Evolutionary conservation across 208 protist species (phyloP).

Genomic region (Leishmania tarentolae): DNA sequence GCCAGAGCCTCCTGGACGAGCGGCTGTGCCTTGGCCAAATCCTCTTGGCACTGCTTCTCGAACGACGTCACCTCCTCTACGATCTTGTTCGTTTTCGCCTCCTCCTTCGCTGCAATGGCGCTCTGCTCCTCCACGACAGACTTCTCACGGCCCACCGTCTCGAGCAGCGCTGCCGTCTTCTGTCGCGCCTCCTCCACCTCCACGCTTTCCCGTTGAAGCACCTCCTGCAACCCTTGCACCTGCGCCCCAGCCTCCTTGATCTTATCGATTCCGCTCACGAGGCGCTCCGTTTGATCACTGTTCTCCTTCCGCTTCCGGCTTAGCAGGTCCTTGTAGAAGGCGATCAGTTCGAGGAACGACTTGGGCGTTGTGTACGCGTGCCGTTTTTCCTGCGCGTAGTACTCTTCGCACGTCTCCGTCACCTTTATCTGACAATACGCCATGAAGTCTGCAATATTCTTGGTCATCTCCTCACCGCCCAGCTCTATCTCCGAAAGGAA

Average conservation of each 20-base stretch:
- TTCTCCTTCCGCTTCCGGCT: conserved; percentile 92
- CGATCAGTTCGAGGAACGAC: conserved; percentile 98
- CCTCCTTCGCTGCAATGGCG: conserved; percentile 94
- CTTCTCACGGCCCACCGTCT: conserved; percentile 95
- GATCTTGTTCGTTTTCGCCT: conserved; percentile 96
- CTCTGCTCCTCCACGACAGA: conserved; percentile 95
- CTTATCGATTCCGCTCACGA: conserved; percentile 94
- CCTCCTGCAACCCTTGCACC: conserved; percentile 90
- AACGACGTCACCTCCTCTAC: conserved; percentile 92
- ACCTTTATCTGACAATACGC: conserved; percentile 95
- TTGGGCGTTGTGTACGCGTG: conserved; percentile 99
- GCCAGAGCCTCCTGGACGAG: conserved; percentile 94
- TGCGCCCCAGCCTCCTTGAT: conserved; percentile 92
- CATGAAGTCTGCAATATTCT: conserved; percentile 96
- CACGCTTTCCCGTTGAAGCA: conserved; percentile 89
- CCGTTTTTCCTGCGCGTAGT: conserved; percentile 94
- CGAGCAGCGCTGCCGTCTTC: conserved; percentile 95
- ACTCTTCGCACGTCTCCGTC: conserved; percentile 93
- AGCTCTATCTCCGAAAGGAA: conserved; percentile 95
- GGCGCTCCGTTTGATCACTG: conserved; percentile 90
- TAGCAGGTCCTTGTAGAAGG: conserved; percentile 97
- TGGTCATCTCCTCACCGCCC: conserved; percentile 78
- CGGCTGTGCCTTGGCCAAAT: conserved; percentile 94
- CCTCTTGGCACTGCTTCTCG: conserved; percentile 86
- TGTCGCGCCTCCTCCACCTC: conserved; percentile 95